These are phyloP conservation scores for Tolypocladium ophioglossoides DNA, from an alignment of 2,329 filamentous ascomycete species.

Conservation along the genomic window DNA sequence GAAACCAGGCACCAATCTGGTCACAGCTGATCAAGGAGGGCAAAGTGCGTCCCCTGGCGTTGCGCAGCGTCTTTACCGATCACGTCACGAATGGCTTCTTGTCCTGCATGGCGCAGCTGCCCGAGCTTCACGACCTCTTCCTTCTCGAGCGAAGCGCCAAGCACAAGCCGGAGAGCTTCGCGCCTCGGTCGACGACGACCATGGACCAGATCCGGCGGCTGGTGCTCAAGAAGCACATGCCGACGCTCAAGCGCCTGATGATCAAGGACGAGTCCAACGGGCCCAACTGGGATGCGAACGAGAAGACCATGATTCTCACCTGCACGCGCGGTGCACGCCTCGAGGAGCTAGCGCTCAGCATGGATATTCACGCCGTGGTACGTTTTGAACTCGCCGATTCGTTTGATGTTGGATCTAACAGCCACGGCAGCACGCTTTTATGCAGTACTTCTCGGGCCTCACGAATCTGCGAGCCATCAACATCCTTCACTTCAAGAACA, in stretches of 20 bases:
- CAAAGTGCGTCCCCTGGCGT: slow-evolving; percentile 34
- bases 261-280: slow-evolving; percentile 44
- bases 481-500: slow-evolving; percentile 41
- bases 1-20: slow-evolving; percentile 51
- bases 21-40: slow-evolving; percentile 44
- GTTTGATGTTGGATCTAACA: not conserved
- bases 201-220: slow-evolving; percentile 49
- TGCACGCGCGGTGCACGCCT: slow-evolving; percentile 37
- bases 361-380: slow-evolving; percentile 44
- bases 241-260: slow-evolving; percentile 43
- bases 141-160: slow-evolving; percentile 44
- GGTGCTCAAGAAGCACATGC: slow-evolving; percentile 47
- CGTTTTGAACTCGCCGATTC: slow-evolving; percentile 14
- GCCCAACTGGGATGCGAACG: slow-evolving; percentile 45
- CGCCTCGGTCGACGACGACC: slow-evolving; percentile 35
- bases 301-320: slow-evolving; percentile 42
- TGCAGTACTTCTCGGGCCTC: slow-evolving; percentile 40
- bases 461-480: slow-evolving; percentile 43
- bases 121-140: slow-evolving; percentile 46
- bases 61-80: slow-evolving; percentile 52
- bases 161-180: slow-evolving; percentile 41
- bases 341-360: slow-evolving; percentile 44
- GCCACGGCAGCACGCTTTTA: slow-evolving; percentile 40
- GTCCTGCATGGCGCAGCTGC: slow-evolving; percentile 39
- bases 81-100: slow-evolving; percentile 47